phyloP scores from a whole-genome alignment of 345 rosid species.

The Salix brachista region DNA sequence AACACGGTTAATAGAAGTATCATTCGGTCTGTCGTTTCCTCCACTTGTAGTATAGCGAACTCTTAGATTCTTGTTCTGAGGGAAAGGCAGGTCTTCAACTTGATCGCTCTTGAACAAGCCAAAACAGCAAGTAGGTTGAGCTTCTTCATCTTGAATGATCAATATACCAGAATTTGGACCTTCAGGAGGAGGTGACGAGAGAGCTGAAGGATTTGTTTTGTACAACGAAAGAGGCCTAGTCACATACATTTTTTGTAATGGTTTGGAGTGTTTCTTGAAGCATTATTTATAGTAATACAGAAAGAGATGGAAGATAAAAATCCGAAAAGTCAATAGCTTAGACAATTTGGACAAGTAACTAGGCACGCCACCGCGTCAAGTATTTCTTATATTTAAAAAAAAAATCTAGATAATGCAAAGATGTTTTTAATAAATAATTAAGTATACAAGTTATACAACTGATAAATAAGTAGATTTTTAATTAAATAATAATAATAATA shows the following conservation, averaged over 20 bases:
- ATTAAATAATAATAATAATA: no score
- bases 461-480: no score
- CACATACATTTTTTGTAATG: conserved; percentile 19
- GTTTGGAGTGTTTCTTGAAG: not conserved
- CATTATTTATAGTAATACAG: no score
- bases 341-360: no score
- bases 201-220: conserved; percentile 22
- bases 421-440: no score
- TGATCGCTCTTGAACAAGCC: conserved; percentile 31
- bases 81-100: conserved; percentile 37
- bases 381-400: no score
- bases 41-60: conserved; percentile 3
- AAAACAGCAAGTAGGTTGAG: conserved; percentile 42
- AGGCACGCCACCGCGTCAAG: no score
- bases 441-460: no score
- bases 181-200: conserved; percentile 37
- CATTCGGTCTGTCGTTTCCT: not conserved
- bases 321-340: no score
- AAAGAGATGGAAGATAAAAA: no score
- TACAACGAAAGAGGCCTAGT: conserved; percentile 19
- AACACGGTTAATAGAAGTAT: conserved; percentile 4
- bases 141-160: conserved; percentile 57
- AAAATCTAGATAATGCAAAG: no score
- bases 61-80: conserved; percentile 45
- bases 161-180: conserved; percentile 59